phyloP scores from a whole-genome alignment of 2,329 filamentous ascomycete species.

The Talaromyces sp. region DNA sequence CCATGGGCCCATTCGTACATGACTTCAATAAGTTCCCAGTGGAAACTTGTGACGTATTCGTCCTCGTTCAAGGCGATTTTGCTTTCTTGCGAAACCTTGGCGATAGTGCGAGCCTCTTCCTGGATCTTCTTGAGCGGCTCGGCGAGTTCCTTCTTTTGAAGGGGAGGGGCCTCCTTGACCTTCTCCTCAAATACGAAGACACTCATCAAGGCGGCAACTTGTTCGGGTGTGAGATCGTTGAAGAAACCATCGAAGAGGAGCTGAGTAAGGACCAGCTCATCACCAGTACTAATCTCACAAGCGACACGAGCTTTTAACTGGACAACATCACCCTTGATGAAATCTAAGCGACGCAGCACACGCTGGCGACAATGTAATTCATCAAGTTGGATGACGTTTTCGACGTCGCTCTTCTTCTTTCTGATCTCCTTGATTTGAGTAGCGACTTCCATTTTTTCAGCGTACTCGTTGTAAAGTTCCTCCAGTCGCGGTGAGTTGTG shows the following conservation, averaged over 20 bases:
- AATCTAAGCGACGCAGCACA: slow-evolving; percentile 88
- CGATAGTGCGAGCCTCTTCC: slow-evolving; percentile 81
- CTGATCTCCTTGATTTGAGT: slow-evolving; percentile 85
- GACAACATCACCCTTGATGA: slow-evolving; percentile 97
- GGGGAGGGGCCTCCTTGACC: slow-evolving; percentile 68
- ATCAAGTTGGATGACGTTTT: slow-evolving; percentile 89
- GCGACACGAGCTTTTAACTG: slow-evolving; percentile 96
- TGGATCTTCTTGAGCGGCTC: slow-evolving; percentile 88
- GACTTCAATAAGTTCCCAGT: slow-evolving; percentile 96
- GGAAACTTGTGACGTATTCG: slow-evolving; percentile 85
- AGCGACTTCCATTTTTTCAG: slow-evolving; percentile 72
- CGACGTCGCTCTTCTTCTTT: slow-evolving; percentile 80
- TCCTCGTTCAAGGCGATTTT: slow-evolving; percentile 95
- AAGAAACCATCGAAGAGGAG: slow-evolving; percentile 97
- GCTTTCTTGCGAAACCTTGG: slow-evolving; percentile 91
- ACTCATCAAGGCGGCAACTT: slow-evolving; percentile 82
- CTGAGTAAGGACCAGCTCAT: slow-evolving; percentile 90
- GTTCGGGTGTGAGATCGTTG: slow-evolving; percentile 88
- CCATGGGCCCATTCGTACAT: slow-evolving; percentile 91
- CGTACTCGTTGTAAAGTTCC: slow-evolving; percentile 84
- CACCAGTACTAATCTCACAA: slow-evolving; percentile 95
- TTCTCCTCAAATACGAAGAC: slow-evolving; percentile 99
- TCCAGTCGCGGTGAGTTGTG: slow-evolving; percentile 86
- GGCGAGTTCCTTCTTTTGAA: slow-evolving; percentile 76
- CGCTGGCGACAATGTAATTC: slow-evolving; percentile 96